Evolutionary conservation across 495 filamentous ascomycete species (phyloP), one percentile per base, ranked within the genome.

Genomic region (Lasiosphaeria ovina): DNA sequence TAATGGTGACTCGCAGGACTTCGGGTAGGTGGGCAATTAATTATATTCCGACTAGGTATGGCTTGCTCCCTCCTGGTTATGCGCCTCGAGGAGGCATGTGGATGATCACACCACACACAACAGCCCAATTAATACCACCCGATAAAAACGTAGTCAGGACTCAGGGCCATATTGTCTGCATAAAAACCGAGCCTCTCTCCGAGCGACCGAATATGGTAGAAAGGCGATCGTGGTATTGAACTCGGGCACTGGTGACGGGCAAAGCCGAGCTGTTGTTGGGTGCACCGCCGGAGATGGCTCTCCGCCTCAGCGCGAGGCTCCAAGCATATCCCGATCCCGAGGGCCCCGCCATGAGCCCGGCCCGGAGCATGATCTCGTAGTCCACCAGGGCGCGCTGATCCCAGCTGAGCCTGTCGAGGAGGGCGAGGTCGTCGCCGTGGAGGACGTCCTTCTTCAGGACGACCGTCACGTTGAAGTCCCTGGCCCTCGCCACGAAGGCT

Each of bases 351-450:
- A 75, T 66, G 6, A 60, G 42, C 32, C 66, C 69, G 3, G 59
- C 62, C 14, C 71, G 55, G 24, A 72, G 61, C 67, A 77, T 65
- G 35, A 79, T 63, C 63, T 72, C 71, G 54, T 68, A 76, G 64
- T 79, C 76, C 8, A 79, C 66, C 35, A 73, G 44, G 0, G 60
- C 69, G 32, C 66, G 66, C 62, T 77, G 76, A 42, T 72, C 69
- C 63, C 65, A 72, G 5, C 63, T 66, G 34, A 76, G 16, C 2
- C 9, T 52, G 14, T 67, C 36, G 9, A 75, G 57, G 34, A 63
- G 35, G 32, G 44, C 54, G 48, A 67, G 51, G 17, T 67, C 74
- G 1, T 60, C 65, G 7, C 60, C 60, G 7, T 66, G 61, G 16
- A 70, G 64, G 1, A 73, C 11, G n/a, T 66, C 62, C 12, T 54